Conservation (phyloP, 108 stramenopile species). For the Parmales sp. region DNA sequence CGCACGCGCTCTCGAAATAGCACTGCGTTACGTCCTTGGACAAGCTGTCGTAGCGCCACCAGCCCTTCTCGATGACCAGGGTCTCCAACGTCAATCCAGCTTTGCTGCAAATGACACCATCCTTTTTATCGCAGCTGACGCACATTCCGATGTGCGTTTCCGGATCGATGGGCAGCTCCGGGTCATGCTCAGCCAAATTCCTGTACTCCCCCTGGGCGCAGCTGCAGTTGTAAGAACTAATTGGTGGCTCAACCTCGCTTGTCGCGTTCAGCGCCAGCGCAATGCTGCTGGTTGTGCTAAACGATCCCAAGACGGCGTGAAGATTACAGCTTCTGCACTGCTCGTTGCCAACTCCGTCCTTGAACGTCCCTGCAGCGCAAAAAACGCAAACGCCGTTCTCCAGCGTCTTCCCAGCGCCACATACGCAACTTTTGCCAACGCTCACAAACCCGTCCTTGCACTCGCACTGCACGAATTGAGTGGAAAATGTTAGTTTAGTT, state of each 20-base stretch:
- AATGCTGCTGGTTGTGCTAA: not conserved
- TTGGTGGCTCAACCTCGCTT: not conserved
- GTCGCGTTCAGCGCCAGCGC: not conserved
- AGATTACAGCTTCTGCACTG: not conserved
- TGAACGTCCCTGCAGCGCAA: not conserved
- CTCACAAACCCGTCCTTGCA: not conserved
- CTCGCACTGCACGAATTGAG: not conserved
- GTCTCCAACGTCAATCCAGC: too few relatives aligned
- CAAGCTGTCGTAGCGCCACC: not conserved
- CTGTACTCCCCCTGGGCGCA: conserved; percentile 6
- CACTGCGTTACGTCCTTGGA: not conserved
- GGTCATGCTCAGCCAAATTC: too few relatives aligned
- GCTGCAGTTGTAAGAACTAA: not conserved
- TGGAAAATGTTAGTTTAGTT: not conserved
- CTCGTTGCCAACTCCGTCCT: not conserved
- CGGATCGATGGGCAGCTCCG: too few relatives aligned
- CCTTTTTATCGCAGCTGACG: too few relatives aligned
- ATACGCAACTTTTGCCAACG: not conserved
- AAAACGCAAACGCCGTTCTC: not conserved
- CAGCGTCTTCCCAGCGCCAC: not conserved
- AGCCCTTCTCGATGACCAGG: too few relatives aligned
- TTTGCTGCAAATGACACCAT: too few relatives aligned
- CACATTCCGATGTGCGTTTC: too few relatives aligned
- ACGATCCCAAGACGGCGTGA: not conserved
- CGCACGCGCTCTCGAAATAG: not conserved